Evolutionary conservation across 768 basidiomycete species (phyloP).

Genomic region (Collybia mongolica): DNA sequence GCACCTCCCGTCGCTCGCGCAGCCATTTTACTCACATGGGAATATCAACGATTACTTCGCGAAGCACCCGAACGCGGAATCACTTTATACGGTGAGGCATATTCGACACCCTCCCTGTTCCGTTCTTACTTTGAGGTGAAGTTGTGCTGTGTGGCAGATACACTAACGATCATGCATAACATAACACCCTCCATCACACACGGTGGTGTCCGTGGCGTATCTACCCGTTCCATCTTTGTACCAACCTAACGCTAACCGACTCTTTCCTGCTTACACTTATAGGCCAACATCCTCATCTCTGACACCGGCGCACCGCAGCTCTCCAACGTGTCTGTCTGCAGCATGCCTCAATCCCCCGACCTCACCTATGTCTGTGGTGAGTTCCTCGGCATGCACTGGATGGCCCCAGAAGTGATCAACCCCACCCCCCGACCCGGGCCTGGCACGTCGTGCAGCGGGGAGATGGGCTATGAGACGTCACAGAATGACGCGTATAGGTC

Average conservation of each 20-base stretch:
- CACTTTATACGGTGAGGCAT: constrained; percentile 7
- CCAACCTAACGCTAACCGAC: not conserved
- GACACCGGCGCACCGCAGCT: constrained; percentile 14
- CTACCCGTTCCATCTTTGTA: not conserved
- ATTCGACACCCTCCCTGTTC: not conserved
- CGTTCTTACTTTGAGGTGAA: not conserved
- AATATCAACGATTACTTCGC: constrained; percentile 14
- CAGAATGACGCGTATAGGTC: constrained; percentile 18
- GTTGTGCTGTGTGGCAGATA: constrained; percentile 19
- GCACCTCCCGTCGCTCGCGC: constrained; percentile 12
- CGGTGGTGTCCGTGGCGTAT: constrained; percentile 24
- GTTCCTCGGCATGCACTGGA: constrained; percentile 15
- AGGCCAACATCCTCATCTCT: constrained; percentile 25
- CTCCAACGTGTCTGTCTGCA: constrained; percentile 18
- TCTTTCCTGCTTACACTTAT: not conserved
- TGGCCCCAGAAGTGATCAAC: constrained; percentile 21
- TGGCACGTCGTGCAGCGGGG: not conserved
- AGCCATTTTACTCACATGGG: constrained; percentile 9
- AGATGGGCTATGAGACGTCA: not conserved
- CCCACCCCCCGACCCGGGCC: not conserved
- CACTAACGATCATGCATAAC: constrained; percentile 22
- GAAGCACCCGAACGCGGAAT: constrained; percentile 3
- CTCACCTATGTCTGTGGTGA: constrained; percentile 2
- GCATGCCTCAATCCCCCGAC: constrained; percentile 7
- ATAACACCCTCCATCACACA: constrained; percentile 22